Conservation (phyloP, 1,139 yeast species). For the Geotrichum australiense region DNA sequence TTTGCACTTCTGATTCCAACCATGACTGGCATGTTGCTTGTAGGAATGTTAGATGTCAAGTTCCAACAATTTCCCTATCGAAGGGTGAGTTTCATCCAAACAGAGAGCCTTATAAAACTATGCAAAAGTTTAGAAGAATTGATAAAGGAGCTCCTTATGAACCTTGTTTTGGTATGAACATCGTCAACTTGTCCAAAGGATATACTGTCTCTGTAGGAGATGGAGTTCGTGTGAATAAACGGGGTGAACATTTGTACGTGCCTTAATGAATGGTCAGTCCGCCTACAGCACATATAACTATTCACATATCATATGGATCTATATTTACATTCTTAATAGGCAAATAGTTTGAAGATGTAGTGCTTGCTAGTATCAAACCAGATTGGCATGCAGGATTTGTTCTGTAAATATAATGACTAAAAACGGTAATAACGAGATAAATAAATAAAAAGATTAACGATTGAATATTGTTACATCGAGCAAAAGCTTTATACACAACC, state of each 20-base stretch:
- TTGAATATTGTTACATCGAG: no score
- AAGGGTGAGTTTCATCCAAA: slow-evolving; percentile 33
- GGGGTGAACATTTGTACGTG: slow-evolving; percentile 14
- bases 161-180: slow-evolving; percentile 38
- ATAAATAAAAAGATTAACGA: no score
- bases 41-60: slow-evolving; percentile 37
- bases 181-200: slow-evolving; percentile 30
- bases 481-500: no score
- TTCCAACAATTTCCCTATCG: slow-evolving; percentile 36
- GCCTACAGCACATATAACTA: no score
- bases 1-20: slow-evolving; percentile 17
- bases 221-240: slow-evolving; percentile 18
- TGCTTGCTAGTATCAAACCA: no score
- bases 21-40: slow-evolving; percentile 31
- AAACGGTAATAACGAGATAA: no score
- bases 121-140: slow-evolving; percentile 36
- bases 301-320: no score
- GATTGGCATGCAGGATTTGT: no score
- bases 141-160: slow-evolving; percentile 33
- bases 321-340: no score
- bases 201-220: slow-evolving; percentile 32
- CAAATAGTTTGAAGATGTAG: no score
- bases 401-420: no score
- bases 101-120: slow-evolving; percentile 33
- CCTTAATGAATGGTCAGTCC: no score